Evolutionary conservation across 768 basidiomycete species (phyloP).

Genomic region (Suillus alpinus): DNA sequence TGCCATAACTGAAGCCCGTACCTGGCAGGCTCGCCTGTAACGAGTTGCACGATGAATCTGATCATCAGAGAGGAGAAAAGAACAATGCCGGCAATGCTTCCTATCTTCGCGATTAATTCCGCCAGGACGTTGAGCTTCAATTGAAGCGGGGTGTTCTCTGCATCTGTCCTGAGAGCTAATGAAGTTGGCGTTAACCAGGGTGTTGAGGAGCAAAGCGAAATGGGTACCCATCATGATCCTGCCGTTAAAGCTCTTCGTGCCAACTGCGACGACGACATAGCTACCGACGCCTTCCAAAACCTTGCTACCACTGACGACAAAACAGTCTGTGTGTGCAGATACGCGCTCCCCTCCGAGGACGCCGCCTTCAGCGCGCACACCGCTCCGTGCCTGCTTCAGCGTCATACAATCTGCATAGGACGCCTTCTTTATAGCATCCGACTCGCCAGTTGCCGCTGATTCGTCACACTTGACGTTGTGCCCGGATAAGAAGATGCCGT

Average conservation of each 20-base stretch:
- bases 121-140: slow-evolving; percentile 92
- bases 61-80: slow-evolving; percentile 89
- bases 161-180: slow-evolving; percentile 78
- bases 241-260: slow-evolving; percentile 91
- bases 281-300: slow-evolving; percentile 92
- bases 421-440: slow-evolving; percentile 89
- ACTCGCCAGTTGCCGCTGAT: slow-evolving; percentile 94
- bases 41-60: slow-evolving; percentile 89
- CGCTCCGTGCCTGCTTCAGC: slow-evolving; percentile 36
- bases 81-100: slow-evolving; percentile 74
- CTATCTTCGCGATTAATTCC: slow-evolving; percentile 91
- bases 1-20: slow-evolving; percentile 24
- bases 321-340: slow-evolving; percentile 77
- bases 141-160: slow-evolving; percentile 91
- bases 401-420: slow-evolving; percentile 72
- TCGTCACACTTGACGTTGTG: slow-evolving; percentile 97
- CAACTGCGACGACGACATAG: slow-evolving; percentile 92
- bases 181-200: not conserved
- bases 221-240: slow-evolving; percentile 93
- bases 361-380: slow-evolving; percentile 17
- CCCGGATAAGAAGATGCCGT: slow-evolving; percentile 89
- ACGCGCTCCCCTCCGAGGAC: slow-evolving; percentile 21
- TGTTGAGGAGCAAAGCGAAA: not conserved
- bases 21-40: slow-evolving; percentile 54
- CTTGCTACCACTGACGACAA: slow-evolving; percentile 87